These are phyloP conservation scores for Cercospora sojina DNA, from an alignment of 2,329 filamentous ascomycete species.

Conservation along the genomic window DNA sequence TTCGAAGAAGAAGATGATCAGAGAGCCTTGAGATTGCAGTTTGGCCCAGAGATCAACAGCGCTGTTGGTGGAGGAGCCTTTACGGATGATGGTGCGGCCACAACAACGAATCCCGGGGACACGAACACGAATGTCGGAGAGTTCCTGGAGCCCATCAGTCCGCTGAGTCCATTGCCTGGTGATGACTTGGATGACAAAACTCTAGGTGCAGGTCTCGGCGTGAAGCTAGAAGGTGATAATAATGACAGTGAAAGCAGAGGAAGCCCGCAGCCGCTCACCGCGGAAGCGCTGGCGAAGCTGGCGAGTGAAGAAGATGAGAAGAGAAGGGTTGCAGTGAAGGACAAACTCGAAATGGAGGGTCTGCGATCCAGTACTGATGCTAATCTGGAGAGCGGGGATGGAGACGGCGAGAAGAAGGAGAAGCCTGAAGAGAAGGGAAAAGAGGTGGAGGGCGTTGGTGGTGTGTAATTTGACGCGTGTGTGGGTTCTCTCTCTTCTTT, in stretches of 20 bases:
- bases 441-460: not conserved
- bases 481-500: not conserved
- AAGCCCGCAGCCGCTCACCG: conserved; percentile 31
- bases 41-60: conserved; percentile 28
- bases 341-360: not conserved
- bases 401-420: not conserved
- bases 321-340: not conserved
- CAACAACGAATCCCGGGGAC: not conserved
- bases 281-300: conserved; percentile 36
- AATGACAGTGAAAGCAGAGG: not conserved
- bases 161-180: conserved; percentile 19
- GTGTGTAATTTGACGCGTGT: not conserved
- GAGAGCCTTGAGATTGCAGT: conserved; percentile 33
- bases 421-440: not conserved
- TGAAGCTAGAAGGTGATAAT: conserved; percentile 16
- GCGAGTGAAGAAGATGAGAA: conserved; percentile 26
- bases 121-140: not conserved
- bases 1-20: conserved; percentile 30
- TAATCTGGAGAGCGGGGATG: not conserved
- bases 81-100: conserved; percentile 10
- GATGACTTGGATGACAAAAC: not conserved
- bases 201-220: not conserved
- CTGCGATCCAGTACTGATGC: not conserved
- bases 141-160: conserved; percentile 21
- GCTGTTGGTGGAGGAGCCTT: conserved; percentile 1